Base-by-base conservation (phyloP, 768 basidiomycete genomes). In the Ramaria sp. region DNA sequence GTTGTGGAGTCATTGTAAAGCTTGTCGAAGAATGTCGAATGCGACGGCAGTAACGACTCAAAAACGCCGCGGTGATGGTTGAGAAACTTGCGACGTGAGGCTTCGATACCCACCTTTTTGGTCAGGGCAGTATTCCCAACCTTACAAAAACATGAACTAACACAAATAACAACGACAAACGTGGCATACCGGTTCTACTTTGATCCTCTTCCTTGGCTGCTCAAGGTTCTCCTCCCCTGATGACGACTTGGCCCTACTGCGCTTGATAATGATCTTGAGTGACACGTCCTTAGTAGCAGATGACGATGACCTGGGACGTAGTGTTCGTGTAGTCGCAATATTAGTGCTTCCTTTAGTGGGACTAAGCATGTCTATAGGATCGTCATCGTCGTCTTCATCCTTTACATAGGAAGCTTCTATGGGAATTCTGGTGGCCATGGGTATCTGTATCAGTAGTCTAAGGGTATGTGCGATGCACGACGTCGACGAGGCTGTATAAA, bases 41-140 rank as follows among this genome's bases (percentile, higher is more conserved):
- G 67, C 1, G 68, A 52, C 0, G 78, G 77, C 20, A 82, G 67
- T 7, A 83, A 69, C 0, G 80, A 72, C 52, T 70, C 67, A 59
- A 83, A 74, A 12, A 80, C 64, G 31, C 71, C 62, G 0, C 68
- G 68, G 59, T 83, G 73, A 41, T 67, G 65, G 61, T 71, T 64
- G 10, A 81, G 56, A 78, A 80, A 82, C 22, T 67, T 69, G 43
- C 71, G 75, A 34, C 73, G 67, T 4, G 75, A 72, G 15, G 68
- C 65, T 33, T 80, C 78, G 33, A 75, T 63, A 0, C 62, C 60
- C 5, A 69, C 68, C 45, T 72, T 71, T 54, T 68, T 74, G 42
- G 64, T 61, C 11, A 24, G 27, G 27, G 22, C 31, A 10, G 6
- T 46, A 12, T 12, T 24, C 27, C 27, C 22, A n/a, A 30, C 30